These are phyloP conservation scores for Mycena amicta DNA, from an alignment of 768 basidiomycete species.

Conservation along the genomic window DNA sequence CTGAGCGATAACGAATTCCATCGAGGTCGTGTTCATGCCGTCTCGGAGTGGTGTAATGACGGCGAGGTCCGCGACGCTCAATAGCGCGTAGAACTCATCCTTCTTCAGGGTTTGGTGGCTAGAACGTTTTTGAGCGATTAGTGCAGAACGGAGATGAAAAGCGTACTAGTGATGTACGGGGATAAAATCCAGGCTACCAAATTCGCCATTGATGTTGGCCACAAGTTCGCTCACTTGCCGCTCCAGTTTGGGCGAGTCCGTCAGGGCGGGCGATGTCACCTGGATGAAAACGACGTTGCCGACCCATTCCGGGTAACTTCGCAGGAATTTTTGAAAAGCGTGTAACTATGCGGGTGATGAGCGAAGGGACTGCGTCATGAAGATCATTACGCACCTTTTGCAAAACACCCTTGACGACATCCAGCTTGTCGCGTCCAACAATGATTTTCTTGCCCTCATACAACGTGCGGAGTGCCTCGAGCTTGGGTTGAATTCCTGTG, in stretches of 20 bases:
- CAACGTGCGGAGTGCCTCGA: constrained; percentile 77
- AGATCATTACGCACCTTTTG: constrained; percentile 68
- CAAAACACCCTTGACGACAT: constrained; percentile 96
- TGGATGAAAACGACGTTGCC: constrained; percentile 88
- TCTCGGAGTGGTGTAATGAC: constrained; percentile 95
- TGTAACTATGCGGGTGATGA: constrained; percentile 83
- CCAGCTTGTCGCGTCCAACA: constrained; percentile 94
- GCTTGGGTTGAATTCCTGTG: constrained; percentile 87
- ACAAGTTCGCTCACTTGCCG: constrained; percentile 92
- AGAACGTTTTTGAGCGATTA: constrained; percentile 1
- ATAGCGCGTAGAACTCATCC: constrained; percentile 95
- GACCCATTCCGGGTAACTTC: constrained; percentile 94
- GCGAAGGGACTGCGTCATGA: neutral
- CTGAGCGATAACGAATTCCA: constrained; percentile 98
- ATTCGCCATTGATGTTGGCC: constrained; percentile 93
- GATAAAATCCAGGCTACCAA: constrained; percentile 91
- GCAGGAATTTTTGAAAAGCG: constrained; percentile 92
- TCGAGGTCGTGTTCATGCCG: constrained; percentile 98
- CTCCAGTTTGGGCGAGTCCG: constrained; percentile 92
- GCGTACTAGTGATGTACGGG: constrained; percentile 97
- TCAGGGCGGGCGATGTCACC: constrained; percentile 91
- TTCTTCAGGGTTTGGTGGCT: constrained; percentile 97
- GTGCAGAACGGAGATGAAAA: neutral
- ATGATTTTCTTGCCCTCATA: constrained; percentile 99
- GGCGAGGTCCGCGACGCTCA: constrained; percentile 91